Evolutionary conservation across 257 asterid species (phyloP).

Genomic region (Rauvolfia tetraphylla): DNA sequence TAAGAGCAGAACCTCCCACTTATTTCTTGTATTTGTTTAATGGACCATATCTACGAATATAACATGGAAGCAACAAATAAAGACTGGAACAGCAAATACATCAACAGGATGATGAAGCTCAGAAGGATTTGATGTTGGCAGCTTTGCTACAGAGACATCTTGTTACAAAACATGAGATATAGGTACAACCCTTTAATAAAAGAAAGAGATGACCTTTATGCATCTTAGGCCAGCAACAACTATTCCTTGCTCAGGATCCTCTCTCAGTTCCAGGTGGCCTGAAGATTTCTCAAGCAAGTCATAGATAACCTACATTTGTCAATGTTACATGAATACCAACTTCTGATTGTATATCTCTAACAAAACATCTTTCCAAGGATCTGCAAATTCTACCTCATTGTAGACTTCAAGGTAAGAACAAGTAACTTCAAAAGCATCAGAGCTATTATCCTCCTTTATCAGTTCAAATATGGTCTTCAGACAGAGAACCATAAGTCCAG

Average conservation of each 20-base stretch:
- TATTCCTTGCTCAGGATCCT: constrained; percentile 93
- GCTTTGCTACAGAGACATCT: not conserved
- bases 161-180: not conserved
- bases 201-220: constrained; percentile 51
- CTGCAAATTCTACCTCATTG: constrained; percentile 66
- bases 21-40: not conserved
- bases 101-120: not conserved
- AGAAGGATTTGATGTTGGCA: not conserved
- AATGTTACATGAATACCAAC: constrained; percentile 17
- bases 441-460: constrained; percentile 60
- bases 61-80: not conserved
- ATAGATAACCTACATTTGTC: constrained; percentile 70
- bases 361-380: constrained; percentile 6
- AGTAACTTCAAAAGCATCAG: constrained; percentile 70
- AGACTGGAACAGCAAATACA: not conserved
- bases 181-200: not conserved
- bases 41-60: not conserved
- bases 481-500: constrained; percentile 98
- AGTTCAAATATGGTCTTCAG: constrained; percentile 75
- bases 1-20: not conserved
- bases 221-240: constrained; percentile 87
- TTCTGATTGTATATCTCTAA: not conserved
- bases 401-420: constrained; percentile 96
- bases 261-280: constrained; percentile 91
- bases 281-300: constrained; percentile 92